These are phyloP conservation scores for Rhynchospora tenuis DNA, from an alignment of 176 grass and related monocot genomes.

Conservation along the genomic window DNA sequence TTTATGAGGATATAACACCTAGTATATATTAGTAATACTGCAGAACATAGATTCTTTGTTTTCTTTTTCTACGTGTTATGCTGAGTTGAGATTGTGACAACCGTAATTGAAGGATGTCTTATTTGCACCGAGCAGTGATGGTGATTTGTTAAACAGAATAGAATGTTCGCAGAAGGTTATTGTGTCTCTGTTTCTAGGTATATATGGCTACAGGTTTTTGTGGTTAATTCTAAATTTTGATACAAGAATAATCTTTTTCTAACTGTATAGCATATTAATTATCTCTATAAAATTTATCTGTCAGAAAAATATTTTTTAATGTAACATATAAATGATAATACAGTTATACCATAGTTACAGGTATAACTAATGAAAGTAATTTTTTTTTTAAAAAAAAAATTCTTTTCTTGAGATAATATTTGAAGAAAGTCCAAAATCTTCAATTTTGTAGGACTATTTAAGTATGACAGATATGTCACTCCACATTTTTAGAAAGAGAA, in stretches of 20 bases:
- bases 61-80: background rate
- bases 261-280: background rate
- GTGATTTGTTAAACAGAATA: background rate
- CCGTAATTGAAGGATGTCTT: conserved; percentile 9
- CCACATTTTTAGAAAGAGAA: too few species aligned
- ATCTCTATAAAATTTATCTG: background rate
- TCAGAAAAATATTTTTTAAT: background rate
- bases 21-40: background rate
- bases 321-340: background rate
- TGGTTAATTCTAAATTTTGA: background rate
- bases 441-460: background rate
- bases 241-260: background rate
- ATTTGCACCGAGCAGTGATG: background rate
- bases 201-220: background rate
- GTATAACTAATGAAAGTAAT: background rate
- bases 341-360: background rate
- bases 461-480: background rate
- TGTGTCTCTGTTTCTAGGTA: background rate
- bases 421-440: background rate
- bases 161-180: background rate
- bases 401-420: background rate
- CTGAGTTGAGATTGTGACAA: conserved; percentile 8
- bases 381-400: too few species aligned
- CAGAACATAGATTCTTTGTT: background rate
- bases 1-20: background rate